A percentile compares a stretch with the other conserved stretches of the same genome.
phyloP scores from a whole-genome alignment of 2,329 filamentous ascomycete species.

The Trichoderma sp. region DNA sequence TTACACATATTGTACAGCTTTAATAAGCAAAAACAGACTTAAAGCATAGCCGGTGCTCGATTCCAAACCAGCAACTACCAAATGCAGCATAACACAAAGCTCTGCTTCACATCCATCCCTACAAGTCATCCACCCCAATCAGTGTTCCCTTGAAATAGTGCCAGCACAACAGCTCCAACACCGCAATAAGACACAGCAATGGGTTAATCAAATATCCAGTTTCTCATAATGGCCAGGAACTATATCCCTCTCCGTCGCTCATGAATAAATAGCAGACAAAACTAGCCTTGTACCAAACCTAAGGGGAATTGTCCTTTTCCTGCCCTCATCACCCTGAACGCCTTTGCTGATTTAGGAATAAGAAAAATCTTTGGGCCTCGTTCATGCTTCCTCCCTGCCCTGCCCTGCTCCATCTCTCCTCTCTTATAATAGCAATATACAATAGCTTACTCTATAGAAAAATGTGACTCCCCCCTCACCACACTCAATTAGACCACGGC shows the following conservation, averaged over 20 bases:
- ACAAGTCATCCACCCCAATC: too few relatives aligned
- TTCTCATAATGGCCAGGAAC: neutral
- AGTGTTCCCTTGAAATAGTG: neutral
- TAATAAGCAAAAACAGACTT: too few relatives aligned
- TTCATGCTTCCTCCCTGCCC: neutral
- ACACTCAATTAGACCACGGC: neutral
- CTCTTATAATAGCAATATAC: neutral
- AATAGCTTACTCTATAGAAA: neutral
- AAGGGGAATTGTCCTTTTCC: constrained; percentile 34
- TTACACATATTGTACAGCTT: too few relatives aligned
- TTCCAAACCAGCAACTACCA: too few relatives aligned
- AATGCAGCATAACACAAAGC: too few relatives aligned
- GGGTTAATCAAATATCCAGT: neutral
- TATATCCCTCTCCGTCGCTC: neutral
- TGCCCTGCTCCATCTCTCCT: too few relatives aligned
- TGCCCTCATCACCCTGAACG: constrained; percentile 29
- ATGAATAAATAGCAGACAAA: constrained; percentile 9
- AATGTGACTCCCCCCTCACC: neutral
- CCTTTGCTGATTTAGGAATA: constrained; percentile 27
- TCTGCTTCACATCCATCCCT: too few relatives aligned
- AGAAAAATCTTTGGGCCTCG: neutral
- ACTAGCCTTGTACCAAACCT: constrained; percentile 19
- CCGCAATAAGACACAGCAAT: neutral
- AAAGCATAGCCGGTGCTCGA: too few relatives aligned
- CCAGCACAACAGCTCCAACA: neutral